These are phyloP conservation scores for Backusella morwellensis DNA, from an alignment of 192 early-diverging fungal species.

Conservation along the genomic window DNA sequence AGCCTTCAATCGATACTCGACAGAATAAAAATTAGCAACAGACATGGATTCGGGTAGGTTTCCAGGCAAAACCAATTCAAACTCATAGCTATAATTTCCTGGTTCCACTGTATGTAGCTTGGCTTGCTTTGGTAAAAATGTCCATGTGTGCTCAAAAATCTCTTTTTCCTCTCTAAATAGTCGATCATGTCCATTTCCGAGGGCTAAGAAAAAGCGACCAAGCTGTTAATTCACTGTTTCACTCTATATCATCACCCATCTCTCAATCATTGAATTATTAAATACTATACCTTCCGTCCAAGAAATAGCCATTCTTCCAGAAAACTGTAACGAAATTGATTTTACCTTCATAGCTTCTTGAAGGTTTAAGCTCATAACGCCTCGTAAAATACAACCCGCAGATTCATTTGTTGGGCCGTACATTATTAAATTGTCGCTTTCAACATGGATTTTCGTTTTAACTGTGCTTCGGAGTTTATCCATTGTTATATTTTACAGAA, in stretches of 20 bases:
- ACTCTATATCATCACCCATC: neutral
- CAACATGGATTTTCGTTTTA: constrained; percentile 33
- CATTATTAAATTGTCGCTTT: constrained; percentile 36
- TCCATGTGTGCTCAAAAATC: constrained; percentile 50
- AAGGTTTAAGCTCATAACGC: constrained; percentile 45
- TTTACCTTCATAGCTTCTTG: constrained; percentile 47
- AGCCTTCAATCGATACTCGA: constrained; percentile 51
- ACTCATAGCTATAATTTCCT: constrained; percentile 41
- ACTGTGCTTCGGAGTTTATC: constrained; percentile 5
- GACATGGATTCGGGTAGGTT: constrained; percentile 57
- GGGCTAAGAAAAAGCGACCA: neutral
- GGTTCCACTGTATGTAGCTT: constrained; percentile 32
- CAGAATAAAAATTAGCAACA: constrained; percentile 40
- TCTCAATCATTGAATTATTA: neutral
- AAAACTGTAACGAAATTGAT: constrained; percentile 45
- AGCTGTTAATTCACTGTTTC: neutral
- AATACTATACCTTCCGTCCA: constrained; percentile 39
- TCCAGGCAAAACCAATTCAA: constrained; percentile 55
- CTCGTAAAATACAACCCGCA: constrained; percentile 50
- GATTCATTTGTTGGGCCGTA: constrained; percentile 38
- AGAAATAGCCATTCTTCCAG: constrained; percentile 45
- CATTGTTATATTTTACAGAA: constrained; percentile 6
- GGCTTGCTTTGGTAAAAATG: constrained; percentile 43
- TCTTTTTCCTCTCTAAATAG: constrained; percentile 27
- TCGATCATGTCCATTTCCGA: constrained; percentile 22